phyloP scores from a whole-genome alignment of 208 protist genomes.

The Trypanosoma boissoni region DNA sequence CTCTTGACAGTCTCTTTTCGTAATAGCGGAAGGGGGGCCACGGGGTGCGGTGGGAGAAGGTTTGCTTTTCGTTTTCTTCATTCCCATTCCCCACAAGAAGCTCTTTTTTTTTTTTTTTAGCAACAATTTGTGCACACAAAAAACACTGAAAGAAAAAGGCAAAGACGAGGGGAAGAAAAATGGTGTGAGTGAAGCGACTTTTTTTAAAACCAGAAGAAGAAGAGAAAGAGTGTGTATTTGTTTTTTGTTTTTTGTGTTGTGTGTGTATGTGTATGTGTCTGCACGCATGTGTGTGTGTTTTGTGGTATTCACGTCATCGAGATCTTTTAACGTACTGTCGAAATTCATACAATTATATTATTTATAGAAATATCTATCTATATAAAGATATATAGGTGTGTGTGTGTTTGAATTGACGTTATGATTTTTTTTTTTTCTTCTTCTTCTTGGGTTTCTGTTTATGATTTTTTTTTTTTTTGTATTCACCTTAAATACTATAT shows the following conservation, averaged over 20 bases:
- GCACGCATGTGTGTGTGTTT: too few species aligned
- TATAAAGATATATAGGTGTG: too few species aligned
- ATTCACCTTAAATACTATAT: not conserved
- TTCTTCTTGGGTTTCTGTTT: constrained; percentile 1
- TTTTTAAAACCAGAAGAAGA: not conserved
- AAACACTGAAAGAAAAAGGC: too few species aligned
- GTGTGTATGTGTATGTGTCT: not conserved
- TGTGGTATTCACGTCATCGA: too few species aligned
- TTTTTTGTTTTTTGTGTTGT: not conserved
- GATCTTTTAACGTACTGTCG: too few species aligned
- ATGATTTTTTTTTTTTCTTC: not conserved
- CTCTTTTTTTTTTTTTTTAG: constrained; percentile 12
- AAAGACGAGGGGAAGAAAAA: too few species aligned
- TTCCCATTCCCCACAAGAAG: not conserved
- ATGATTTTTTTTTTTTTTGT: constrained; percentile 1
- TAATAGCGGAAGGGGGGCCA: too few species aligned
- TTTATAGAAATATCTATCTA: too few species aligned
- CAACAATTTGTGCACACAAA: constrained; percentile 1
- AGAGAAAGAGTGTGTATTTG: constrained; percentile 1
- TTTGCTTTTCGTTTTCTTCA: too few species aligned
- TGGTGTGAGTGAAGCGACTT: too few species aligned
- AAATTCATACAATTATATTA: too few species aligned
- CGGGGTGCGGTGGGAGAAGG: too few species aligned
- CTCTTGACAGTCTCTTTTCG: constrained; percentile 49
- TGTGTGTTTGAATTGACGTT: not conserved